Evolutionary conservation across 2,329 filamentous ascomycete genomes (phyloP), one percentile per base, ranked within the genome.

Genomic region (Zasmidium cellare): DNA sequence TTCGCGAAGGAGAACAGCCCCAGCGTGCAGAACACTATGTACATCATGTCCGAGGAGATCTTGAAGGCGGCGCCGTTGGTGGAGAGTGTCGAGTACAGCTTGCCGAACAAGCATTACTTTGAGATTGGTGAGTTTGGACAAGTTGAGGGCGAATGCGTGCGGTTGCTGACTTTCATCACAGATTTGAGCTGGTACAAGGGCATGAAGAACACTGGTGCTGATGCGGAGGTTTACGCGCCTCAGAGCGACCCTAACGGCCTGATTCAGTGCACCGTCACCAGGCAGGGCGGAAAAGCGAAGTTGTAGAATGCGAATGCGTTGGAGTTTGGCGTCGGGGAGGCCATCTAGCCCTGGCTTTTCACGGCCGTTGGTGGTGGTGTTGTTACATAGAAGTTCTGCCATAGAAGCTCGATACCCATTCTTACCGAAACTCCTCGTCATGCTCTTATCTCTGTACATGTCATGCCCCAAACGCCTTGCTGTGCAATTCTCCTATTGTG

Each of bases 71-170:
- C 87, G 22, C 88, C 91, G 14, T 80, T 87, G 63, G 84, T 92
- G 20, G 84, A 88, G 46, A 81, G 82, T 20, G 90, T 94, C 45
- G 84, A 88, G 68, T 97, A 97, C 74, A 82, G 88, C 9, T 82
- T 99, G 70, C 94, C 94, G 11, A 99, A 99, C 82, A 97, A 97
- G 81, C 94, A 99, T 78, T 97, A 97, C 79, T 97, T 97, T 72
- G 93, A 97, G 77, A 88, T 97, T 75, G 89, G 87, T 91, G 79
- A 78, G 87, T 80, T 57, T 22, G 18, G 66, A 45, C 24, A 35
- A 11, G 3, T 51, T 18, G 18, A 44, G 18, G 19, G 9, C 49
- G n/a, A 48, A 25, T 44, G 7, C 12, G 25, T 31, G 6, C 11
- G 16, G 11, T 9, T 55, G 53, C 50, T 65, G 47, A 67, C 58